Evolutionary conservation across 768 basidiomycete genomes (phyloP).

Genomic region (Suillus weaverae): DNA sequence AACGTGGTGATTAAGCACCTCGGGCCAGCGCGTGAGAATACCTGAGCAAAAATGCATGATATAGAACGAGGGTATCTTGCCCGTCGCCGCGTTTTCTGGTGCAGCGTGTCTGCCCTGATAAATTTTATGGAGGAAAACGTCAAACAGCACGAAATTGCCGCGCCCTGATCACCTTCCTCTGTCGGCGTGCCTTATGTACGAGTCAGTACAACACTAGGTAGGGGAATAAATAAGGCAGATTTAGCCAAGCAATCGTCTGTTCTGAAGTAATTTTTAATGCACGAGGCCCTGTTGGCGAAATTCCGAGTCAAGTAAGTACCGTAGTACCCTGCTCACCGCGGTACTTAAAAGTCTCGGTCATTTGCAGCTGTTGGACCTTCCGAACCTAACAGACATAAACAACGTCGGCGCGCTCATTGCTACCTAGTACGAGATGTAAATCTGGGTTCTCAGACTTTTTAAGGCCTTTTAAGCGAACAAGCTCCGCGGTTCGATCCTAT

Average conservation of each 20-base stretch:
- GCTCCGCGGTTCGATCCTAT: background rate
- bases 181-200: background rate
- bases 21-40: background rate
- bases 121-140: background rate
- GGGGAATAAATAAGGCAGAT: background rate
- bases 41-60: constrained; percentile 1
- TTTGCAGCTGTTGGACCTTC: background rate
- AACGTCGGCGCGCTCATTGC: background rate
- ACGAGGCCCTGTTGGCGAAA: background rate
- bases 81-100: background rate
- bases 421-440: background rate
- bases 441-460: background rate
- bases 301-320: background rate
- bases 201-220: background rate
- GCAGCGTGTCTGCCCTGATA: background rate
- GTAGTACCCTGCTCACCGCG: background rate
- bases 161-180: background rate
- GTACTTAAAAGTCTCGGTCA: background rate
- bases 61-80: constrained; percentile 1
- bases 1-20: background rate
- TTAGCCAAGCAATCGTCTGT: background rate
- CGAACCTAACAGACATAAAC: background rate
- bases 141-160: background rate
- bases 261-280: background rate
- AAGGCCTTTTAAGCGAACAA: background rate